phyloP scores from a whole-genome alignment of 2,329 filamentous ascomycete species.

The Gremmenia infestans region DNA sequence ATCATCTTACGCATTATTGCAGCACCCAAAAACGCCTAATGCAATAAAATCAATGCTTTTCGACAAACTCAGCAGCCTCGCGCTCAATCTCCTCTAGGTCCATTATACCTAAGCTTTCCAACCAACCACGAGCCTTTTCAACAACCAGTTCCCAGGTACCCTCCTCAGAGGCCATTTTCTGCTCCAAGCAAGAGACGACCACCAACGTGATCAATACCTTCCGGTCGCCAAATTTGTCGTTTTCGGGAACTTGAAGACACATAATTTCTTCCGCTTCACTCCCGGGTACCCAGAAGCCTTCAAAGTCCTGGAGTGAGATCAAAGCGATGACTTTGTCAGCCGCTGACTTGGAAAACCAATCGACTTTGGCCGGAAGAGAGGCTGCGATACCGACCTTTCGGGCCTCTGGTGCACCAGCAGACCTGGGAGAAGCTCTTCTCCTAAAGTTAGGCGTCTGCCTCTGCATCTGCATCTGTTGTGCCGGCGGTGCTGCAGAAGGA shows the following conservation, averaged over 20 bases:
- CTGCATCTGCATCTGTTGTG: no score
- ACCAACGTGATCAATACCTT: conserved; percentile 32
- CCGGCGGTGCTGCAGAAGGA: no score
- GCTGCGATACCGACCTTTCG: background rate
- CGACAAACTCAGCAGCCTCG: conserved; percentile 3
- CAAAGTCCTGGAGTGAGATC: conserved; percentile 51
- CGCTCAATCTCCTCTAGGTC: conserved; percentile 5
- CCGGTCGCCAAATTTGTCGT: conserved; percentile 3
- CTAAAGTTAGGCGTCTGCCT: no score
- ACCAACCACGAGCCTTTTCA: conserved; percentile 52
- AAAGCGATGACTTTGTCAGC: conserved; percentile 37
- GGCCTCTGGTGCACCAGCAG: background rate
- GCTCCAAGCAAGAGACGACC: conserved; percentile 46
- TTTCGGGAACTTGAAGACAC: background rate
- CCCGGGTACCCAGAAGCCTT: conserved; percentile 43
- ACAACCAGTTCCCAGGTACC: conserved; percentile 62
- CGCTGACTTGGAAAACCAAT: conserved; percentile 1
- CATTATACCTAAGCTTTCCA: conserved; percentile 26
- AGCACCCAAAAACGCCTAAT: no score
- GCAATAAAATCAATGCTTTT: background rate
- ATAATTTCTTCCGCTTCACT: conserved; percentile 13
- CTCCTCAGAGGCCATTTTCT: conserved; percentile 37
- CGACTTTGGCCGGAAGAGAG: background rate
- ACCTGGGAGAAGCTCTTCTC: no score
- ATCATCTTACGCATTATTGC: no score